Percentiles rank a stretch among this genome's conserved stretches.
phyloP scores from a whole-genome alignment of 352 stramenopile genomes.

The Phytophthora tentaculata region DNA sequence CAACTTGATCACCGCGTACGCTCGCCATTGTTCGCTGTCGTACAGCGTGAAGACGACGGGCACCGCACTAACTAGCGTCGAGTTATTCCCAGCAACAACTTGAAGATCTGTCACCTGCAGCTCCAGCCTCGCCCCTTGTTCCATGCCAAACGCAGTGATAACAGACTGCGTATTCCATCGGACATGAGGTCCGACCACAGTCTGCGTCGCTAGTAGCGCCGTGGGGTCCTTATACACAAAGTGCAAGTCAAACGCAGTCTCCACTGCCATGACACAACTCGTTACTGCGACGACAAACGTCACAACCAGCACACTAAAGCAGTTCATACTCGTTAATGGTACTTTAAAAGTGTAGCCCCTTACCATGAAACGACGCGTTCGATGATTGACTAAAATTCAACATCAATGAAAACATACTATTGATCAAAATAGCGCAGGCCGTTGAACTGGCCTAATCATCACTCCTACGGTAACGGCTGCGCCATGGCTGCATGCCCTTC shows the following conservation, averaged over 20 bases:
- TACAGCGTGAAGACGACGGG: too few species aligned
- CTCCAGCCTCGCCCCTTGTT: too few species aligned
- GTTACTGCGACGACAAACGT: too few species aligned
- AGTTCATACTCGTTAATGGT: too few species aligned
- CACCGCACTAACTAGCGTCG: slow-evolving; percentile 28
- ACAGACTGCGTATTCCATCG: slow-evolving; percentile 81
- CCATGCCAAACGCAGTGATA: too few species aligned
- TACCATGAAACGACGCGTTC: slow-evolving; percentile 20
- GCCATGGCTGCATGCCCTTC: slow-evolving; percentile 45
- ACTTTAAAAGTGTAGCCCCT: slow-evolving; percentile 14
- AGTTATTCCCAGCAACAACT: background rate
- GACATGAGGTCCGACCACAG: slow-evolving; percentile 22
- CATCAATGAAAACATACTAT: background rate
- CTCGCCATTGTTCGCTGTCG: too few species aligned
- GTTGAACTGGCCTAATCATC: slow-evolving; percentile 3
- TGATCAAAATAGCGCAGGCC: background rate
- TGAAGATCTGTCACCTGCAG: too few species aligned
- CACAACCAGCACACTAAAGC: too few species aligned
- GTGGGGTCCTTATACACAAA: slow-evolving; percentile 17
- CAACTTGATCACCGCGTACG: too few species aligned
- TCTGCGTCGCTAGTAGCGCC: background rate
- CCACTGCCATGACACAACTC: background rate
- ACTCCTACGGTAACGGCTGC: background rate
- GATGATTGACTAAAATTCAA: slow-evolving; percentile 6
- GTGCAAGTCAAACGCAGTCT: slow-evolving; percentile 16